phyloP scores from a whole-genome alignment of 2,329 filamentous ascomycete species.

The Stagonosporopsis rhizophila region DNA sequence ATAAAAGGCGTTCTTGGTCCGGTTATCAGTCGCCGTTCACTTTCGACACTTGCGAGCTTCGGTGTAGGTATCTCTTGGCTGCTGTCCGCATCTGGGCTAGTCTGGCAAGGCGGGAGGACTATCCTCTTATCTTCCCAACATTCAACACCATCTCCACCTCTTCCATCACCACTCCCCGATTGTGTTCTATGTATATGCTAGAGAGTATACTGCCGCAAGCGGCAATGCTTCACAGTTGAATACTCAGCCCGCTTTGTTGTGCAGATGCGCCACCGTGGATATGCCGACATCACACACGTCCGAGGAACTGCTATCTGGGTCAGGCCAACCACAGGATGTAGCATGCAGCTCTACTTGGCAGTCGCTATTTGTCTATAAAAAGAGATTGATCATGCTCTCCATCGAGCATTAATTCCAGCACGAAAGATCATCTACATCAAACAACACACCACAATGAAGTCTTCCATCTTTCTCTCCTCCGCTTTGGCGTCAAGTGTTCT shows the following conservation, averaged over 20 bases:
- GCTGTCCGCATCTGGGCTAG: too few relatives aligned
- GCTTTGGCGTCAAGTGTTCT: neutral
- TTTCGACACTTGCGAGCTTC: too few relatives aligned
- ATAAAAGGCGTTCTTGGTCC: too few relatives aligned
- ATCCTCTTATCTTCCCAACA: too few relatives aligned
- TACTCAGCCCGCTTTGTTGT: neutral
- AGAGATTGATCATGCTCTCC: neutral
- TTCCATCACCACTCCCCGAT: too few relatives aligned
- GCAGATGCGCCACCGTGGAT: neutral
- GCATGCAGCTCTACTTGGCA: neutral
- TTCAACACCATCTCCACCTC: too few relatives aligned
- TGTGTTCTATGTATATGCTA: too few relatives aligned
- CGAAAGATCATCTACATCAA: neutral
- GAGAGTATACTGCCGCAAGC: too few relatives aligned
- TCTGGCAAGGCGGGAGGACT: too few relatives aligned
- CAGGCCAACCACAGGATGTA: neutral
- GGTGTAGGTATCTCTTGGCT: too few relatives aligned
- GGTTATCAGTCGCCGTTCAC: too few relatives aligned
- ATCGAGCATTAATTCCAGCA: neutral
- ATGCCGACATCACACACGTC: neutral
- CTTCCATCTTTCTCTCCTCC: neutral
- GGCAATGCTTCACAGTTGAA: neutral
- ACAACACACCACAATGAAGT: neutral
- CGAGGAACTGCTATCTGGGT: neutral
- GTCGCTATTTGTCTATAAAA: neutral